Percentiles rank a stretch among this genome's conserved stretches.
These are phyloP conservation scores for Trichomonascaceae sp. DNA, from an alignment of 1,139 yeast genomes.

Conservation along the genomic window DNA sequence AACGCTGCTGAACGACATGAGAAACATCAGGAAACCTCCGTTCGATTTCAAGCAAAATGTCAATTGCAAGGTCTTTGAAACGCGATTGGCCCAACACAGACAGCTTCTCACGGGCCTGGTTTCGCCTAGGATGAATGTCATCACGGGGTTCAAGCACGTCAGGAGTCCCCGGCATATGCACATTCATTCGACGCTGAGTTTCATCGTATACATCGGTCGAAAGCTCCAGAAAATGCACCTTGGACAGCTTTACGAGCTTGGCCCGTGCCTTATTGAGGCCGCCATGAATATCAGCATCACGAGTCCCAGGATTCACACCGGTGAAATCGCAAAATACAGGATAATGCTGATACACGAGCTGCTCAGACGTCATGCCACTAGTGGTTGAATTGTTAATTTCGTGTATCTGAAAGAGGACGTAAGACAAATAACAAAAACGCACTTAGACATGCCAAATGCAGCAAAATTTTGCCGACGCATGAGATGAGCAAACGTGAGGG, in stretches of 20 bases:
- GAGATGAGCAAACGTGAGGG: neutral
- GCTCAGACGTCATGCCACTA: constrained; percentile 5
- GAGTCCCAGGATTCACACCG: neutral
- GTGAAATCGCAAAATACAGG: constrained; percentile 10
- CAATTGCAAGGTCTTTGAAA: constrained; percentile 86
- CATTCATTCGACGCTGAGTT: constrained; percentile 56
- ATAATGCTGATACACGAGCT: constrained; percentile 5
- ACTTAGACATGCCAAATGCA: neutral
- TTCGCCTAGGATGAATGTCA: constrained; percentile 81
- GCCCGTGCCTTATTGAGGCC: constrained; percentile 66
- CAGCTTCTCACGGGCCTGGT: constrained; percentile 90
- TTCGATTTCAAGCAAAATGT: constrained; percentile 80
- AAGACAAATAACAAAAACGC: neutral
- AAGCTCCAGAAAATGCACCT: constrained; percentile 82
- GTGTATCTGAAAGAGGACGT: constrained; percentile 1
- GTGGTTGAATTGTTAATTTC: constrained; percentile 4
- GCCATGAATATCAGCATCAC: constrained; percentile 2
- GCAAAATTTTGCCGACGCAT: neutral
- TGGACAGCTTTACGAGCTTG: constrained; percentile 69
- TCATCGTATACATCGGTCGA: constrained; percentile 94
- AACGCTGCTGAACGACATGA: neutral
- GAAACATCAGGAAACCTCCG: constrained; percentile 42
- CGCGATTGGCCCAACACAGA: constrained; percentile 77
- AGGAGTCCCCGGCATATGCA: constrained; percentile 13
- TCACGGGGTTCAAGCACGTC: constrained; percentile 25